Evolutionary conservation across 176 grass and related monocot species (phyloP).

Genomic region (Areca catechu): DNA sequence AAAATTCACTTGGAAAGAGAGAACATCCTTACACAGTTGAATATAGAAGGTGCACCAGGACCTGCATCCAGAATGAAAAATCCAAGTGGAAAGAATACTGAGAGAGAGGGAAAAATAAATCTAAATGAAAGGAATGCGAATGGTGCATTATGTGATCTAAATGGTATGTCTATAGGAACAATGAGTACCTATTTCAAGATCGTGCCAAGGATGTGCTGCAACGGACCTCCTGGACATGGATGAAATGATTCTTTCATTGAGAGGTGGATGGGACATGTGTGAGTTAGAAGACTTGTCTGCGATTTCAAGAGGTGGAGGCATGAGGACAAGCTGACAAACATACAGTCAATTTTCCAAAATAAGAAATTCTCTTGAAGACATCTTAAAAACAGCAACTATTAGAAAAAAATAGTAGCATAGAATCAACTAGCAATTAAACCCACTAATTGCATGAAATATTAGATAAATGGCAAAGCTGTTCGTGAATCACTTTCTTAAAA

Average conservation of each 20-base stretch:
- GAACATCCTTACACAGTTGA: conserved; percentile 76
- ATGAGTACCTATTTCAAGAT: conserved; percentile 89
- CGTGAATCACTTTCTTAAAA: too few relatives aligned
- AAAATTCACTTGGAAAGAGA: conserved; percentile 2
- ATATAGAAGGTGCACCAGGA: conserved; percentile 74
- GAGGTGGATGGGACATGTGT: conserved; percentile 26
- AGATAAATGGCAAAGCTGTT: too few relatives aligned
- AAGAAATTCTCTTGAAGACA: neutral
- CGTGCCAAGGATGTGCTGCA: conserved; percentile 98
- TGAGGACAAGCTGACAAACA: conserved; percentile 29
- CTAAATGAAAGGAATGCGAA: neutral
- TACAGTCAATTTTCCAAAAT: neutral
- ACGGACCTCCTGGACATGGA: conserved; percentile 68
- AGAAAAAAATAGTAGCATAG: neutral
- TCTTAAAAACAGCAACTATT: neutral
- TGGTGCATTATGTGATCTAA: neutral
- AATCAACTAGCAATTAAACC: neutral
- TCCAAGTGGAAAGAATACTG: neutral
- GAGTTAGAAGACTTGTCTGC: conserved; percentile 15
- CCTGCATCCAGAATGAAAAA: conserved; percentile 33
- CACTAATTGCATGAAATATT: too few relatives aligned
- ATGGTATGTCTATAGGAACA: neutral
- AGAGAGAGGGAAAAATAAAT: too few relatives aligned
- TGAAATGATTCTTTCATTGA: conserved; percentile 83
- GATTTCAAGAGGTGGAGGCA: conserved; percentile 60